Evolutionary conservation across 768 basidiomycete genomes (phyloP).

Genomic region (Leccinum uliginosum): DNA sequence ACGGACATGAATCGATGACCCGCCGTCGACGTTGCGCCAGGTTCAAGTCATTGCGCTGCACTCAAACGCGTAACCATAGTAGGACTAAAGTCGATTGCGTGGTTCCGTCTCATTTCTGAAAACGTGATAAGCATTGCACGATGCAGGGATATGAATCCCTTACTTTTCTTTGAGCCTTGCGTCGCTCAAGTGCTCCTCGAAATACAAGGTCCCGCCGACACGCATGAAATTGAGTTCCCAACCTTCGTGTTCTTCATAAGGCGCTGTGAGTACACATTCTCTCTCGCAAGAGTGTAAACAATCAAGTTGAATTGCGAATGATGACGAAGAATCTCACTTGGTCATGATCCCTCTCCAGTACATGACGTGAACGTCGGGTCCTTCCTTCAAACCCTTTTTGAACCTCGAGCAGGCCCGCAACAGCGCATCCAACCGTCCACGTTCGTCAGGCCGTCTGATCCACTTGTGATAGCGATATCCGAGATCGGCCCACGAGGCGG

Average conservation of each 20-base stretch:
- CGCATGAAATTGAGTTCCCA: conserved; percentile 86
- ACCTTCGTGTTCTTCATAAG: conserved; percentile 75
- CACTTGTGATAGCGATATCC: conserved; percentile 70
- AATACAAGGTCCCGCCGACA: conserved; percentile 62
- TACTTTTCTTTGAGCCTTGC: conserved; percentile 62
- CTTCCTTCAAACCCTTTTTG: conserved; percentile 32
- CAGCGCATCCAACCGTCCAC: conserved; percentile 64
- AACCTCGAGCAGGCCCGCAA: conserved; percentile 52
- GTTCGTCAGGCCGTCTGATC: conserved; percentile 60
- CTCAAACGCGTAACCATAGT: conserved; percentile 89
- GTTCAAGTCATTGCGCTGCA: no score
- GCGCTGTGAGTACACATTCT: conserved; percentile 79
- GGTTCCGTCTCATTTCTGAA: conserved; percentile 62
- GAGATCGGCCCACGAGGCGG: conserved; percentile 66
- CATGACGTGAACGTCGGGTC: conserved; percentile 52
- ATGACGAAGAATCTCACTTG: conserved; percentile 46
- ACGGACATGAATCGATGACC: no score
- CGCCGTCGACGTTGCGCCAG: no score
- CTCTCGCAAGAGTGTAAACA: conserved; percentile 33
- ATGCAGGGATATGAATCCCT: conserved; percentile 14
- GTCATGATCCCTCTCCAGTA: conserved; percentile 84
- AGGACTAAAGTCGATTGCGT: conserved; percentile 59
- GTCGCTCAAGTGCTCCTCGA: conserved; percentile 69
- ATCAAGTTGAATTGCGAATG: not conserved
- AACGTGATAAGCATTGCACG: conserved; percentile 1